These are phyloP conservation scores for Collariella sp. DNA, from an alignment of 495 filamentous ascomycete genomes.

Conservation along the genomic window DNA sequence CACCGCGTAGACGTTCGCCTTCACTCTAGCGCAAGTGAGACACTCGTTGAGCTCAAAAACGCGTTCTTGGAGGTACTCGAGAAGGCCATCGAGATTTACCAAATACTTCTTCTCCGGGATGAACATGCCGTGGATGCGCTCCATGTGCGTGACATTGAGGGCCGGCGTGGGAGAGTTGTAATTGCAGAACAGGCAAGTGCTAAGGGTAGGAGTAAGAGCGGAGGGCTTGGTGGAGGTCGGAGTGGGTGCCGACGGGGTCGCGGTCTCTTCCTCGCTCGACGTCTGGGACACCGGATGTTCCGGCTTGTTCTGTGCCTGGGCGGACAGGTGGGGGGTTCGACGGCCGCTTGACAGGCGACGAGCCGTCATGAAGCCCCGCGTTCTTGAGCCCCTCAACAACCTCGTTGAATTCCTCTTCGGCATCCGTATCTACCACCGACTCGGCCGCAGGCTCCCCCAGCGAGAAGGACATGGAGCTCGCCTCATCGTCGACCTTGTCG, in stretches of 20 bases:
- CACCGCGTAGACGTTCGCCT: constrained; percentile 62
- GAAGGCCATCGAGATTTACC: constrained; percentile 68
- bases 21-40: constrained; percentile 71
- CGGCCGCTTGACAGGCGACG: constrained; percentile 46
- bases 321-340: constrained; percentile 49
- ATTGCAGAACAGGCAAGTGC: constrained; percentile 86
- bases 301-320: constrained; percentile 35
- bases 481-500: constrained; percentile 50
- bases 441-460: constrained; percentile 60
- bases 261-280: constrained; percentile 24
- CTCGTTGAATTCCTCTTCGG: constrained; percentile 66
- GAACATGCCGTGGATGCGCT: constrained; percentile 88
- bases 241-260: constrained; percentile 24
- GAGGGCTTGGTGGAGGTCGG: constrained; percentile 14
- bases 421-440: constrained; percentile 49
- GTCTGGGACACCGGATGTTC: constrained; percentile 30
- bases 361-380: constrained; percentile 54
- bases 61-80: constrained; percentile 64
- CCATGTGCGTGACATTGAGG: constrained; percentile 81
- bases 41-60: constrained; percentile 66
- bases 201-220: constrained; percentile 36
- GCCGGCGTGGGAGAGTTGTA: constrained; percentile 61
- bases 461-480: constrained; percentile 84
- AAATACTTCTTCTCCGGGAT: constrained; percentile 82
- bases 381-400: constrained; percentile 73